Conservation (phyloP, 2,329 filamentous ascomycete genomes). For the Monosporascus ibericus region DNA sequence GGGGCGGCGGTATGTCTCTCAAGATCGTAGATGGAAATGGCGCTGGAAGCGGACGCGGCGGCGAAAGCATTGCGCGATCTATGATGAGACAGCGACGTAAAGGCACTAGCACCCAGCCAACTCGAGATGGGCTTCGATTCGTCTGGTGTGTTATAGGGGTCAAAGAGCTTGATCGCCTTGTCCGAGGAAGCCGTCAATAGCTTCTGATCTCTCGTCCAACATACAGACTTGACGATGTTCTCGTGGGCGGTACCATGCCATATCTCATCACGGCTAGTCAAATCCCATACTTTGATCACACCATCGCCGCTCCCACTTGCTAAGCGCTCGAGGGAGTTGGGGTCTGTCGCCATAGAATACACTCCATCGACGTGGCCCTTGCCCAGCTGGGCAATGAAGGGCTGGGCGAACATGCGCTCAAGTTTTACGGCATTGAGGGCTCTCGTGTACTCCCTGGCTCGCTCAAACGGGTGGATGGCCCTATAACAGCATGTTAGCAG, state of each 20-base stretch:
- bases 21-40: slow-evolving; percentile 84
- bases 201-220: slow-evolving; percentile 81
- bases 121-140: slow-evolving; percentile 71
- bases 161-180: slow-evolving; percentile 81
- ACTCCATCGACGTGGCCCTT: slow-evolving; percentile 88
- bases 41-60: slow-evolving; percentile 59
- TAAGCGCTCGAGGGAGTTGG: slow-evolving; percentile 64
- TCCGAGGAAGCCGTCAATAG: slow-evolving; percentile 84
- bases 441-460: slow-evolving; percentile 50
- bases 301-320: slow-evolving; percentile 88
- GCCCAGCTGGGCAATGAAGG: slow-evolving; percentile 74
- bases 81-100: slow-evolving; percentile 80
- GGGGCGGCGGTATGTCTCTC: slow-evolving; percentile 73
- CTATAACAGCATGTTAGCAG: slow-evolving; percentile 28
- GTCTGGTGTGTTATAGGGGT: slow-evolving; percentile 71
- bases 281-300: slow-evolving; percentile 88
- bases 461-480: slow-evolving; percentile 82
- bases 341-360: slow-evolving; percentile 76
- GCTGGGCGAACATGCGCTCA: slow-evolving; percentile 83
- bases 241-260: slow-evolving; percentile 79
- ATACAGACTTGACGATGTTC: slow-evolving; percentile 86
- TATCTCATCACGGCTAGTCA: slow-evolving; percentile 64
- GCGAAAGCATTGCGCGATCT: slow-evolving; percentile 74
- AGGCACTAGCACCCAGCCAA: slow-evolving; percentile 77
- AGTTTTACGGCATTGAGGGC: slow-evolving; percentile 76